Evolutionary conservation across 805 yeast species (phyloP).

Genomic region (Ogataea wickerhamii): DNA sequence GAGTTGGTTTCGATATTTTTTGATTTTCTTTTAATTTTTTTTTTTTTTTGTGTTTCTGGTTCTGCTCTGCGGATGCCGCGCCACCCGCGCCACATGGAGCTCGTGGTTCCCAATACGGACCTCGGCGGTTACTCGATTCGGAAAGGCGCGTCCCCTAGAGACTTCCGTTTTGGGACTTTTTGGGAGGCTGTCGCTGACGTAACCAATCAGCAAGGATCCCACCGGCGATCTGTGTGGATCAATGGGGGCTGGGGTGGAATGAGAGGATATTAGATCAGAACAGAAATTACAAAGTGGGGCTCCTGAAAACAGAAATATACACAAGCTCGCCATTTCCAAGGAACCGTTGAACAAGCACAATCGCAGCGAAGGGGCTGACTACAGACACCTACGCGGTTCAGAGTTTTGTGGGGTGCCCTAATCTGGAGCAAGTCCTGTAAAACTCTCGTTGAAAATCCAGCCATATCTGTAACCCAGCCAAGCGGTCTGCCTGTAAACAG

Average conservation of each 20-base stretch:
- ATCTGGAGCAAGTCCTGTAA: background rate
- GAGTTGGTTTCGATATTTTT: too few relatives aligned
- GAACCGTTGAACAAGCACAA: background rate
- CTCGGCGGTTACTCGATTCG: background rate
- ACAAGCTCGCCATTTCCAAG: constrained; percentile 17
- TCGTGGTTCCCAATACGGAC: background rate
- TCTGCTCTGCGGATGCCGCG: too few relatives aligned
- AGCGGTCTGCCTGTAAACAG: background rate
- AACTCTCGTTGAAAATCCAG: background rate
- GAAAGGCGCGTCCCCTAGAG: background rate
- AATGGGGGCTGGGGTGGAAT: constrained; percentile 1
- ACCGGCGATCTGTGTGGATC: constrained; percentile 1
- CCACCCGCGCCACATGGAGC: too few relatives aligned
- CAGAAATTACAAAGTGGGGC: constrained; percentile 9
- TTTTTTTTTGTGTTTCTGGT: too few relatives aligned
- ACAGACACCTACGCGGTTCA: too few relatives aligned
- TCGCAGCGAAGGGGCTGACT: background rate
- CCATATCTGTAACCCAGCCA: constrained; percentile 1
- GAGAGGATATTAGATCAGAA: constrained; percentile 13
- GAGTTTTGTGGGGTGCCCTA: too few relatives aligned
- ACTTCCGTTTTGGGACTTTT: background rate
- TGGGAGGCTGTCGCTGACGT: constrained; percentile 1
- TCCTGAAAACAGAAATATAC: constrained; percentile 19
- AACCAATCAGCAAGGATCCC: constrained; percentile 1
- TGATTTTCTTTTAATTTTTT: too few relatives aligned